phyloP scores from a whole-genome alignment of 139 green algal species.

The Closterium sp. region DNA sequence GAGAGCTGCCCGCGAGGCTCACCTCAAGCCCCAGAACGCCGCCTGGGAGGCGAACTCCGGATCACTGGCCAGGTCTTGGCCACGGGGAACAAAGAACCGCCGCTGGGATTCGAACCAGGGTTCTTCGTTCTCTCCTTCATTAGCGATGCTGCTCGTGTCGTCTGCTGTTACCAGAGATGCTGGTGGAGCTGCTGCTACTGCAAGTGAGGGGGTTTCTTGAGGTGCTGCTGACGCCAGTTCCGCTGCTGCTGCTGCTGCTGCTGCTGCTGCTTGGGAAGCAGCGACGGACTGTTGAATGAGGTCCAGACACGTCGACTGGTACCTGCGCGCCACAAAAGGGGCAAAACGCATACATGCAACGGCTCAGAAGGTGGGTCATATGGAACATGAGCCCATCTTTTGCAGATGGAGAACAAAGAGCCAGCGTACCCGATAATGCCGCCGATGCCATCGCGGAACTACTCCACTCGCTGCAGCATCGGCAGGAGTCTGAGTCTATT shows the following conservation, averaged over 20 bases:
- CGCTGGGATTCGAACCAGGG: background rate
- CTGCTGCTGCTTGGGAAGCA: background rate
- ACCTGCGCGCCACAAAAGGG: conserved; percentile 31
- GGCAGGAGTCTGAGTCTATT: too few relatives aligned
- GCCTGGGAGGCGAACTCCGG: conserved; percentile 13
- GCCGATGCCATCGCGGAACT: conserved; percentile 91
- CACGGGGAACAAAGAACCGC: background rate
- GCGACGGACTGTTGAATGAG: conserved; percentile 23
- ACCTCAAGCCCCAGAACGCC: conserved; percentile 45
- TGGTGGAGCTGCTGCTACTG: background rate
- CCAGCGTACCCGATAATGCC: too few relatives aligned
- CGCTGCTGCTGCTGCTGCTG: too few relatives aligned
- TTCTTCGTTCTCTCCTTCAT: background rate
- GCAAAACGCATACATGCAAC: too few relatives aligned
- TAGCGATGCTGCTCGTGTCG: background rate
- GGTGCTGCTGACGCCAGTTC: too few relatives aligned
- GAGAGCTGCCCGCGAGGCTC: background rate
- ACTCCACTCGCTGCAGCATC: conserved; percentile 39
- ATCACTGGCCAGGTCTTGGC: conserved; percentile 42
- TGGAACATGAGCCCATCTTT: too few relatives aligned
- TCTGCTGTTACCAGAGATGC: background rate
- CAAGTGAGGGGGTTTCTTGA: background rate
- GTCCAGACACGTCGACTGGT: conserved; percentile 42
- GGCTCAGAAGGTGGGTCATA: too few relatives aligned
- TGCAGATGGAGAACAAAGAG: too few relatives aligned